Conservation (phyloP, 176 grass and related monocot genomes). For the Phoenix roebelenii region DNA sequence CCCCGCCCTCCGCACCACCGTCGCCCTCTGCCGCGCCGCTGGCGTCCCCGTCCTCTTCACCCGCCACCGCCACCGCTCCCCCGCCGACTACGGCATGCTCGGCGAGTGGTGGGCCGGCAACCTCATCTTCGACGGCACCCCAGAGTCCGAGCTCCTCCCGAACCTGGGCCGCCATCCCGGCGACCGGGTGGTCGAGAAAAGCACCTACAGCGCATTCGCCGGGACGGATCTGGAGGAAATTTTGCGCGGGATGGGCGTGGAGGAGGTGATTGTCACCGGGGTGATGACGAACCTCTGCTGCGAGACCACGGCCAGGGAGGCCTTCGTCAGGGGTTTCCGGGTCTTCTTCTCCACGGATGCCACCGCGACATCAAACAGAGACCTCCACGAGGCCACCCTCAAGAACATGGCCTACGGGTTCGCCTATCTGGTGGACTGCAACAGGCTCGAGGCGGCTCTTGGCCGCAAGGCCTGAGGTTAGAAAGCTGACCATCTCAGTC, state of each 20-base stretch:
- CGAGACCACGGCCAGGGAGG: constrained; percentile 64
- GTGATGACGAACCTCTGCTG: constrained; percentile 85
- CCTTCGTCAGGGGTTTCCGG: constrained; percentile 58
- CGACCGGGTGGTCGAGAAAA: constrained; percentile 50
- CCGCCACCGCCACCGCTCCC: constrained; percentile 40
- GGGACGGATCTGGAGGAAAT: constrained; percentile 35
- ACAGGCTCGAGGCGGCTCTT: constrained; percentile 34
- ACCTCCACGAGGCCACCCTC: constrained; percentile 49
- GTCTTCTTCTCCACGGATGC: constrained; percentile 81
- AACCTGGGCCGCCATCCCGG: constrained; percentile 5
- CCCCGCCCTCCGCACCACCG: constrained; percentile 33
- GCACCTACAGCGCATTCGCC: constrained; percentile 55
- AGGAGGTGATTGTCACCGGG: constrained; percentile 57
- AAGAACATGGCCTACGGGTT: constrained; percentile 56
- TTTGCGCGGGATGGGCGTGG: constrained; percentile 30
- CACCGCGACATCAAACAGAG: constrained; percentile 36
- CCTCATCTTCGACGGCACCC: constrained; percentile 43
- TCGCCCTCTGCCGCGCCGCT: constrained; percentile 37
- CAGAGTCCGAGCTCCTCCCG: constrained; percentile 41
- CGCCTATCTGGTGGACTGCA: constrained; percentile 53
- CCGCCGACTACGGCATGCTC: constrained; percentile 25
- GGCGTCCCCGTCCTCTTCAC: constrained; percentile 44
- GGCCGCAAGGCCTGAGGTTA: constrained; percentile 19
- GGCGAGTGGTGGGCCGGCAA: constrained; percentile 55
- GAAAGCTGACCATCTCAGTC: neutral